Conservation (phyloP, 257 asterid genomes). For the Schizonepeta tenuifolia region DNA sequence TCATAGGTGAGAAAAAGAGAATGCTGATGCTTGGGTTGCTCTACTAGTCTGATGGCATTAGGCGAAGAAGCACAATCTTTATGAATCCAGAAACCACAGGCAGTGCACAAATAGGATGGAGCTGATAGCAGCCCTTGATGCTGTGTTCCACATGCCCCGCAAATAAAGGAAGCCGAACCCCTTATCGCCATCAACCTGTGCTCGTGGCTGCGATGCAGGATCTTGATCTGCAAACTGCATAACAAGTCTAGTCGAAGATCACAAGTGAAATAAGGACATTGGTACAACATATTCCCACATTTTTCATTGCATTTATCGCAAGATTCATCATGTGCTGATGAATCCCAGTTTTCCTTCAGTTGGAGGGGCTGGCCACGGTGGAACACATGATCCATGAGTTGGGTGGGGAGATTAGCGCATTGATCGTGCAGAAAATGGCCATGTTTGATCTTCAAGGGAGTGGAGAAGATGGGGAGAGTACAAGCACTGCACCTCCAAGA, state of each 20-base stretch:
- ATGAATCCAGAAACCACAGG: constrained; percentile 11
- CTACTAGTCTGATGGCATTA: background rate
- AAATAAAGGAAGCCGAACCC: background rate
- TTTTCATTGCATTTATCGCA: background rate
- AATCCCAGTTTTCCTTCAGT: background rate
- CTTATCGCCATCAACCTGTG: background rate
- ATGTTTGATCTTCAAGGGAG: background rate
- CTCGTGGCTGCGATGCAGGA: background rate
- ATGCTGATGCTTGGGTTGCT: background rate
- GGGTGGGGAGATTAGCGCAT: background rate
- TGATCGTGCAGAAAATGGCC: background rate
- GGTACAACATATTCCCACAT: background rate
- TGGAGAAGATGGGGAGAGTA: constrained; percentile 24
- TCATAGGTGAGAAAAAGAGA: constrained; percentile 2
- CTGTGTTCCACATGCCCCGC: constrained; percentile 22
- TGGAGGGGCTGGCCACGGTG: background rate
- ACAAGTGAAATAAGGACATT: background rate
- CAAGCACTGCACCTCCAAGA: background rate
- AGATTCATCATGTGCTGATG: no score
- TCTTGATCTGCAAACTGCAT: constrained; percentile 12
- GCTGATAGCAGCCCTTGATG: background rate
- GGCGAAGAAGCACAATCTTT: constrained; percentile 10
- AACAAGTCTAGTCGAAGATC: background rate
- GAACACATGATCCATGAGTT: background rate
- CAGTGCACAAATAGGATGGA: background rate